phyloP scores from a whole-genome alignment of 495 filamentous ascomycete species.

The Cercophora newfieldiana region DNA sequence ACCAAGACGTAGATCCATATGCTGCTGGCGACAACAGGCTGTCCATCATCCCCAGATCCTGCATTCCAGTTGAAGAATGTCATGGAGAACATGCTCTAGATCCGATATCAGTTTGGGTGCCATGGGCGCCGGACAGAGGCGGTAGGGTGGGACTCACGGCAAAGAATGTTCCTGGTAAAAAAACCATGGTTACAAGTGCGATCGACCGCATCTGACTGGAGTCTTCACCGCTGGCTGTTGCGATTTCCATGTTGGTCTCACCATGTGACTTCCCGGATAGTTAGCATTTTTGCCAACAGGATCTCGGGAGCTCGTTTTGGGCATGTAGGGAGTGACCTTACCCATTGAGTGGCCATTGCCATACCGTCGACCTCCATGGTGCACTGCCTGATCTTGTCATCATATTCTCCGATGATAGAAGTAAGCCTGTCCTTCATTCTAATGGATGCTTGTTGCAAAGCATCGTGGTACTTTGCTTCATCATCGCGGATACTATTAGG shows the following conservation, averaged over 20 bases:
- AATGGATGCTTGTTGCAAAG: neutral
- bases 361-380: neutral
- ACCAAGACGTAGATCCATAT: no score
- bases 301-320: neutral
- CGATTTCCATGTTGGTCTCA: neutral
- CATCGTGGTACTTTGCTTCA: slow-evolving; percentile 20
- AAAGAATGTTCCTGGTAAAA: slow-evolving; percentile 17
- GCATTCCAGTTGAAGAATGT: slow-evolving; percentile 4
- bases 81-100: neutral
- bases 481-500: slow-evolving; percentile 16
- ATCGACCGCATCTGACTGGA: slow-evolving; percentile 18
- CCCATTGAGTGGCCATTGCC: slow-evolving; percentile 8
- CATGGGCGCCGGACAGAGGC: neutral
- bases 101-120: neutral
- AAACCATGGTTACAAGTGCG: slow-evolving; percentile 17
- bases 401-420: no score
- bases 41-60: no score
- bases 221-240: neutral
- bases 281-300: neutral
- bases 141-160: neutral
- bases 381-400: slow-evolving; percentile 4
- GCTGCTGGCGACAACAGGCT: no score
- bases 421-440: neutral
- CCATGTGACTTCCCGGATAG: neutral
- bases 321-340: neutral